phyloP scores from a whole-genome alignment of 73 alveolate species.

The Tetrahymena thermophila region DNA sequence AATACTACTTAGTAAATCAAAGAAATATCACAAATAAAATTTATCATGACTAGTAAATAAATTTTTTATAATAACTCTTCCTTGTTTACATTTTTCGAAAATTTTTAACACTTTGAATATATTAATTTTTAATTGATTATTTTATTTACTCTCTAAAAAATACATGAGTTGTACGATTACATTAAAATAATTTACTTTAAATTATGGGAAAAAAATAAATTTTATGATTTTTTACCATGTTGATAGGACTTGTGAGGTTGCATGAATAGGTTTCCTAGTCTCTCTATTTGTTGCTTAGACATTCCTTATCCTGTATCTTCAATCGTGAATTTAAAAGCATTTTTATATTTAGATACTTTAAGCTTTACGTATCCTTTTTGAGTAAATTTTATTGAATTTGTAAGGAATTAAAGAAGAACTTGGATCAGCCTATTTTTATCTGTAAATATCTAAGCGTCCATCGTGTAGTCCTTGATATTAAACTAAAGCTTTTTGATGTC shows the following conservation, averaged over 20 bases:
- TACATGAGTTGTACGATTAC: neutral
- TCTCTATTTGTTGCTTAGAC: neutral
- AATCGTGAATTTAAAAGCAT: neutral
- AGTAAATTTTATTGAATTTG: neutral
- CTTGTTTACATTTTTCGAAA: neutral
- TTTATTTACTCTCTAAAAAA: neutral
- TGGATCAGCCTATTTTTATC: neutral
- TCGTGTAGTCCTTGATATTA: neutral
- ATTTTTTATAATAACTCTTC: neutral
- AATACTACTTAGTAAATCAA: neutral
- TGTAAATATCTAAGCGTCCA: neutral
- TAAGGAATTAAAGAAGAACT: neutral
- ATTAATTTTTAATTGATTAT: no score
- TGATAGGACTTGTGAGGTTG: neutral
- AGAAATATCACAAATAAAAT: neutral
- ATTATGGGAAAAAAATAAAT: neutral
- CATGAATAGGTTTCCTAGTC: neutral
- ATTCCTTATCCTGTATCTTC: conserved; percentile 1
- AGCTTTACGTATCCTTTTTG: neutral
- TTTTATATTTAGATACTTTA: neutral
- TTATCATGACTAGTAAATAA: no score
- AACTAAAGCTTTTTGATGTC: neutral
- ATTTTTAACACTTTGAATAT: no score
- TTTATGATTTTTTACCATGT: neutral
- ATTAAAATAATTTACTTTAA: neutral